Conservation (phyloP, 257 asterid genomes). For the Euphrasia confusa region DNA sequence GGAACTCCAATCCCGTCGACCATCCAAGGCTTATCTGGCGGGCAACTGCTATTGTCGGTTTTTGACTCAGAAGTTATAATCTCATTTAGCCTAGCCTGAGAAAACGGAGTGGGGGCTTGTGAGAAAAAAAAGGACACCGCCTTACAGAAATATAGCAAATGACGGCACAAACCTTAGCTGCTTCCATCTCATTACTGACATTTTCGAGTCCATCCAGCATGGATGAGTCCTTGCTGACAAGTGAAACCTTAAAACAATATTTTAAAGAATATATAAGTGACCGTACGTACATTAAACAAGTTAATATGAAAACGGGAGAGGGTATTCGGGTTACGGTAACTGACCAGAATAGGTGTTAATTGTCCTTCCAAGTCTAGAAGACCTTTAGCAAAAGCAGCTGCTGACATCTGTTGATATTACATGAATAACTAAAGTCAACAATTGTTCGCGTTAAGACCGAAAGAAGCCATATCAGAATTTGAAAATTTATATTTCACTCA, state of each 20-base stretch:
- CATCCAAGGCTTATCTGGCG: constrained; percentile 80
- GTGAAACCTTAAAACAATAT: constrained; percentile 62
- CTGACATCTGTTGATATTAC: constrained; percentile 69
- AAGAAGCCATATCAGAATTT: constrained; percentile 5
- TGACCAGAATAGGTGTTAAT: constrained; percentile 93
- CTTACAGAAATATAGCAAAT: not conserved
- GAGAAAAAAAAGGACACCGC: not conserved
- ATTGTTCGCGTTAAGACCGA: constrained; percentile 10
- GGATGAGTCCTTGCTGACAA: constrained; percentile 97
- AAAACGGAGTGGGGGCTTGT: not conserved
- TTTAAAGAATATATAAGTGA: constrained; percentile 8
- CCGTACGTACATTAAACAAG: not conserved
- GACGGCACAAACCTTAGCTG: constrained; percentile 69
- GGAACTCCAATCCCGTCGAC: constrained; percentile 93
- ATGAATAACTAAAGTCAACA: constrained; percentile 15
- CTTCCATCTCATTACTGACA: constrained; percentile 87
- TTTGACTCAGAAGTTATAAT: constrained; percentile 61
- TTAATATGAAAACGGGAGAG: constrained; percentile 7
- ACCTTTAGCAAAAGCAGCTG: constrained; percentile 99
- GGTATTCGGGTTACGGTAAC: constrained; percentile 22
- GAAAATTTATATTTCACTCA: constrained; percentile 4
- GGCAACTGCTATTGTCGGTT: constrained; percentile 26
- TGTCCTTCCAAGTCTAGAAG: constrained; percentile 98
- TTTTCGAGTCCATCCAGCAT: constrained; percentile 97
- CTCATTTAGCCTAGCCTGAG: constrained; percentile 76